A percentile compares a stretch with the other conserved stretches of the same genome.
Evolutionary conservation across 2,329 filamentous ascomycete species (phyloP).

Genomic region (Aureobasidium lini): DNA sequence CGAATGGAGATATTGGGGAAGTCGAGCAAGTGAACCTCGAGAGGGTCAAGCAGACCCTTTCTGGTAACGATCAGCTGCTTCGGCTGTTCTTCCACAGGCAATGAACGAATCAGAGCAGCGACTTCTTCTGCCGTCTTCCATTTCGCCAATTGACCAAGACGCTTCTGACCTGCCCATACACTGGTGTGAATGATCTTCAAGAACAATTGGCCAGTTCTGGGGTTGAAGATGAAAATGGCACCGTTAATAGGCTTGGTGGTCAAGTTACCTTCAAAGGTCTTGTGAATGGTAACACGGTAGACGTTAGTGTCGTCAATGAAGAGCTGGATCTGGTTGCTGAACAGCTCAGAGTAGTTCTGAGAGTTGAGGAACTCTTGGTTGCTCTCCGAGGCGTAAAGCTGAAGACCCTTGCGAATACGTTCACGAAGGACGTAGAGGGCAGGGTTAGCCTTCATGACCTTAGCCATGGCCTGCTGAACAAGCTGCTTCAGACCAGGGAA

Average conservation of each 20-base stretch:
- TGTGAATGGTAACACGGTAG: slow-evolving; percentile 98
- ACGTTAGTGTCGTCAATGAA: slow-evolving; percentile 99
- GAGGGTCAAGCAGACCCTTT: slow-evolving; percentile 91
- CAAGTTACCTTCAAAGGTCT: slow-evolving; percentile 98
- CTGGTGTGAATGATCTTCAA: slow-evolving; percentile 99
- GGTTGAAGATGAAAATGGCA: slow-evolving; percentile 99
- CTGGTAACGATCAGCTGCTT: slow-evolving; percentile 98
- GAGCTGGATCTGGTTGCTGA: slow-evolving; percentile 97
- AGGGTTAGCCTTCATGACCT: slow-evolving; percentile 99
- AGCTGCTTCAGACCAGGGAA: slow-evolving; percentile 96
- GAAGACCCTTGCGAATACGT: slow-evolving; percentile 95
- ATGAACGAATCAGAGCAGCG: slow-evolving; percentile 85
- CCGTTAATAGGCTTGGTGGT: slow-evolving; percentile 99
- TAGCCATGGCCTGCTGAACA: slow-evolving; percentile 96
- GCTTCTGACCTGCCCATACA: slow-evolving; percentile 98
- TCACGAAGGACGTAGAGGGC: slow-evolving; percentile 93
- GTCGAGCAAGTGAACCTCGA: slow-evolving; percentile 94
- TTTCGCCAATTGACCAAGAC: slow-evolving; percentile 94
- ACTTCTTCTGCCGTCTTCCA: slow-evolving; percentile 99
- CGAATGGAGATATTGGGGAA: slow-evolving; percentile 99
- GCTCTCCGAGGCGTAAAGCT: slow-evolving; percentile 95
- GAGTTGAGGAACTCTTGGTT: slow-evolving; percentile 99
- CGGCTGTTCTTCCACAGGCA: slow-evolving; percentile 95
- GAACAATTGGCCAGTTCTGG: slow-evolving; percentile 94
- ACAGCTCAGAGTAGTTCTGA: slow-evolving; percentile 97